Evolutionary conservation across 176 grass and related monocot species (phyloP), one percentile per base, ranked within the genome.

Genomic region (Saccharum spontaneum): DNA sequence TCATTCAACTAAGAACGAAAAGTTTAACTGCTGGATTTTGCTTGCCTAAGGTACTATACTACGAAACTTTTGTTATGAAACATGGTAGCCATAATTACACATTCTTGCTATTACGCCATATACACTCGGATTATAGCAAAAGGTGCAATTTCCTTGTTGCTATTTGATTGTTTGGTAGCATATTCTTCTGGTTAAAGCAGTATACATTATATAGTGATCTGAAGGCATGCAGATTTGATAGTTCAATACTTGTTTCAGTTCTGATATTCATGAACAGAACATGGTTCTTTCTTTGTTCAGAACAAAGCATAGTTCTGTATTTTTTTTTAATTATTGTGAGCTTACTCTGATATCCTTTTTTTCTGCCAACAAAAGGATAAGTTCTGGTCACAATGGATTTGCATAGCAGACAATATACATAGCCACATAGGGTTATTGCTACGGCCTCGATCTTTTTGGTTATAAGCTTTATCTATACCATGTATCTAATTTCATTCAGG

Each of bases 1-100:
- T 92, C 80, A 75, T 97, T 88, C 92, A 90, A 79, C 88, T 99
- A 69, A 92, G 76, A 81, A 91, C 61, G 20, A 99, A 90, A 93
- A 91, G 82, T 48, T 80, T 84, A 65, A 76, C 88, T 74, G 72
- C 90, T 70, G 97, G 92, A 75, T 90, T 91, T 73, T 55, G 71
- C 48, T 46, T 82, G 36, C 72, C 67, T 70, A 99, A 99, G 94
- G 94, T 91, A 75, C 23, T 89, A 80, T 91, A 75, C 23, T 89
- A 80, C 72, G 22, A 76, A 78, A 8, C 45, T 73, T 83, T 15
- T 86, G 1, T 46, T 66, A 70, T 79, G 26, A 87, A 49, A 82
- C 17, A 16, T 79, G 68, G 31, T 18, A 23, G 33, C 38, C 23
- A 23, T 23, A 90, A 87, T 45, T 36, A 74, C 43, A 28, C 34